phyloP scores from a whole-genome alignment of 805 yeast genomes.

The Kodamaea kakaduensis region DNA sequence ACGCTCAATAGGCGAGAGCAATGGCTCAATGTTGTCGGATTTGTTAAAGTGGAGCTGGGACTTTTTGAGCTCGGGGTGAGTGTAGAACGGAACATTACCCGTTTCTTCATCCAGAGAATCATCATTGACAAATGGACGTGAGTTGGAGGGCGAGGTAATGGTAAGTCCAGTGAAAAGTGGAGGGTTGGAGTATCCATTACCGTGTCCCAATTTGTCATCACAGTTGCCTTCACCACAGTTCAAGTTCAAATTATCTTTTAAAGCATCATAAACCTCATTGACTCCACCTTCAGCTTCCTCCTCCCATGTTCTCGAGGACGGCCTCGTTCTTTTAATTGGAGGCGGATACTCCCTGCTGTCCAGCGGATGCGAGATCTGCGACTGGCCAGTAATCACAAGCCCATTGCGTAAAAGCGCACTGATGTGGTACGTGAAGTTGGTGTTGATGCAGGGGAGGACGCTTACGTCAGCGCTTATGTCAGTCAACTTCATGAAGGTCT shows the following conservation, averaged over 20 bases:
- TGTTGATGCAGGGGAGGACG: slow-evolving; percentile 78
- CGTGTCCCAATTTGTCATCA: too few species aligned
- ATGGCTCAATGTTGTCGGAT: slow-evolving; percentile 48
- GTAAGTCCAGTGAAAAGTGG: background rate
- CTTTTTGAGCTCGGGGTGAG: slow-evolving; percentile 70
- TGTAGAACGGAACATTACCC: slow-evolving; percentile 66
- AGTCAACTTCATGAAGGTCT: slow-evolving; percentile 62
- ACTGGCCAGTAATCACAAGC: slow-evolving; percentile 77
- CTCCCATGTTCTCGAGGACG: too few species aligned
- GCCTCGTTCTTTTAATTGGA: slow-evolving; percentile 15
- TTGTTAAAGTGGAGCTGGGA: slow-evolving; percentile 76
- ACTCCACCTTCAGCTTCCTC: too few species aligned
- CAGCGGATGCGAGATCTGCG: slow-evolving; percentile 87
- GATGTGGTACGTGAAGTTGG: slow-evolving; percentile 82
- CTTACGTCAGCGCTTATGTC: slow-evolving; percentile 49
- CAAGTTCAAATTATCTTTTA: too few species aligned
- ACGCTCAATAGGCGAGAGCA: slow-evolving; percentile 69
- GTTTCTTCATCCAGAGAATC: slow-evolving; percentile 26
- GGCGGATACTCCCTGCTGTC: slow-evolving; percentile 19
- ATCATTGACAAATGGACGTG: background rate
- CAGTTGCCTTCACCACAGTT: too few species aligned
- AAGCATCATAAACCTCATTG: too few species aligned
- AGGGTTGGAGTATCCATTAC: too few species aligned
- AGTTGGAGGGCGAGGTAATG: slow-evolving; percentile 1
- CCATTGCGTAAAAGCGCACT: slow-evolving; percentile 73